Percentiles rank a stretch among this genome's conserved stretches.
phyloP scores from a whole-genome alignment of 306 rosid species.

The Castanea sativa region DNA sequence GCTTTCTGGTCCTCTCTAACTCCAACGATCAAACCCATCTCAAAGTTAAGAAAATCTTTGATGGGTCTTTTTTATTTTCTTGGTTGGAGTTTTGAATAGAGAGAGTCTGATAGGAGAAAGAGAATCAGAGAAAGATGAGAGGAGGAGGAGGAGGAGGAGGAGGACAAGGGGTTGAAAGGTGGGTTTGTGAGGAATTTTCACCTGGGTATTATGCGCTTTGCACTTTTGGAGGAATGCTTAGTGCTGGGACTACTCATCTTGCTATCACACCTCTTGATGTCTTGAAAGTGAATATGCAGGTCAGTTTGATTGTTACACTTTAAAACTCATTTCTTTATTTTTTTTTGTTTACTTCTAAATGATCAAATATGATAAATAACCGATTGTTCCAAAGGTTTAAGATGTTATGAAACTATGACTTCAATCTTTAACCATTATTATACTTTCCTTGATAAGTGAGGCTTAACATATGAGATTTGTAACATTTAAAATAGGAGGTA shows the following conservation, averaged over 20 bases:
- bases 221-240: slow-evolving; percentile 65
- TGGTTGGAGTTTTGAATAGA: not conserved
- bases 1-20: not conserved
- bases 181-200: slow-evolving; percentile 50
- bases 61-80: not conserved
- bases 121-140: not conserved
- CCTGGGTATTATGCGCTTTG: slow-evolving; percentile 64
- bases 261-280: slow-evolving; percentile 74
- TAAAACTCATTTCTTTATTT: not conserved
- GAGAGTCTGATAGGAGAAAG: not conserved
- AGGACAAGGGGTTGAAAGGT: slow-evolving; percentile 32
- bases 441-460: too few species aligned
- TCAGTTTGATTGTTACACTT: slow-evolving; percentile 1
- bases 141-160: slow-evolving; percentile 10
- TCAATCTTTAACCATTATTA: too few species aligned
- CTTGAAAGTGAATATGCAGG: slow-evolving; percentile 84
- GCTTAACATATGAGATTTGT: too few species aligned
- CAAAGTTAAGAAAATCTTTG: not conserved
- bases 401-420: too few species aligned
- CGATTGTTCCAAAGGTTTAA: too few species aligned
- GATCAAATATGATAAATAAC: not conserved
- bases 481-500: too few species aligned
- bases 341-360: not conserved
- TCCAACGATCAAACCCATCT: not conserved
- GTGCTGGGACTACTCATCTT: slow-evolving; percentile 68